A percentile compares a stretch with the other conserved stretches of the same genome.
These are phyloP conservation scores for Saccharomycopsis fibuligera DNA, from an alignment of 805 yeast genomes.

Conservation along the genomic window DNA sequence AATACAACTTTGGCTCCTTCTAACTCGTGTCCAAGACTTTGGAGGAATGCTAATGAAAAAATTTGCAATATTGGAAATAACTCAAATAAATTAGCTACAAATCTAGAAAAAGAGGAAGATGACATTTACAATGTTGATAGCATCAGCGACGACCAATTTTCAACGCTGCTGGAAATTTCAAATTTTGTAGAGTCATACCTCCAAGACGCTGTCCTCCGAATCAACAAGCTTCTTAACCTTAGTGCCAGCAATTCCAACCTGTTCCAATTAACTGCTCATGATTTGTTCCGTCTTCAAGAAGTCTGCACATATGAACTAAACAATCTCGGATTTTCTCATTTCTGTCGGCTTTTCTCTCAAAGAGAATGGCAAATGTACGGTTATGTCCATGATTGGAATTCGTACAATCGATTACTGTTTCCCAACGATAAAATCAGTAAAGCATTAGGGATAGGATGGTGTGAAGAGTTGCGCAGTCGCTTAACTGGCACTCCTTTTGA, in stretches of 20 bases:
- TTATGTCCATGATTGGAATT: conserved; percentile 51
- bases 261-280: conserved; percentile 25
- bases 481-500: conserved; percentile 42
- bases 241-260: not conserved
- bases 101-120: not conserved
- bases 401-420: conserved; percentile 57
- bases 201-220: conserved; percentile 2
- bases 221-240: conserved; percentile 1
- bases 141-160: too few species aligned
- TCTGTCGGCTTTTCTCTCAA: conserved; percentile 61
- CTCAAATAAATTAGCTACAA: not conserved
- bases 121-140: too few species aligned
- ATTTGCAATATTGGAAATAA: too few species aligned
- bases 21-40: conserved; percentile 16
- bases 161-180: too few species aligned
- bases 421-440: conserved; percentile 48
- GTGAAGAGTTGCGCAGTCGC: conserved; percentile 33
- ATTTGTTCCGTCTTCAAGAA: conserved; percentile 47
- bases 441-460: conserved; percentile 55
- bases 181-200: conserved; percentile 5
- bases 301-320: conserved; percentile 75
- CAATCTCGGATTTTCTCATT: conserved; percentile 58
- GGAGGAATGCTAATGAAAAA: too few species aligned
- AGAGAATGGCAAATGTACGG: conserved; percentile 59
- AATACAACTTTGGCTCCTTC: conserved; percentile 22